A percentile compares a stretch with the other conserved stretches of the same genome.
These are phyloP conservation scores for Aspergillus tubingensis DNA, from an alignment of 2,329 filamentous ascomycete species.

Conservation along the genomic window DNA sequence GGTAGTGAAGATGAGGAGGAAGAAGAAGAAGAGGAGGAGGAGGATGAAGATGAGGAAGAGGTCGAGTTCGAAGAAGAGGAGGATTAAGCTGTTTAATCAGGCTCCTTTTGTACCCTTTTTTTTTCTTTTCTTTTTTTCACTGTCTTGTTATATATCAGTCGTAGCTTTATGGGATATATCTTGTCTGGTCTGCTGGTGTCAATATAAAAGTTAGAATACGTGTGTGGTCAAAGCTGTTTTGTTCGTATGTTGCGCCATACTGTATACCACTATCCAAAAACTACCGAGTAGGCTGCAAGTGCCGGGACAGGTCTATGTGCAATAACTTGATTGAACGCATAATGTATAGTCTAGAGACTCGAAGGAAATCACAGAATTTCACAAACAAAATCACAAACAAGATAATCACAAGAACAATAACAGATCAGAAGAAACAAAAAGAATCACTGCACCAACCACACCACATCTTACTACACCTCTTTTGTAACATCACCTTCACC, in stretches of 20 bases:
- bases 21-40: constrained; percentile 17
- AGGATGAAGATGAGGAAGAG: constrained; percentile 18
- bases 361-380: too few species aligned
- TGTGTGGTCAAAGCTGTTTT: neutral
- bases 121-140: constrained; percentile 15
- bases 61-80: constrained; percentile 24
- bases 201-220: constrained; percentile 17
- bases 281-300: too few species aligned
- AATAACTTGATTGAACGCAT: neutral
- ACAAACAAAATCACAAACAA: too few species aligned
- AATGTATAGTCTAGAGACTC: neutral
- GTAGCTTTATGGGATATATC: constrained; percentile 8
- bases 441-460: neutral
- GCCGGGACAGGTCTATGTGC: neutral
- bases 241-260: too few species aligned
- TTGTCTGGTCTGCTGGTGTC: constrained; percentile 13
- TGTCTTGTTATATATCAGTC: constrained; percentile 1
- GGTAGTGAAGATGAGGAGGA: constrained; percentile 21
- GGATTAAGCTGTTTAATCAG: constrained; percentile 11
- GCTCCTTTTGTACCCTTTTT: neutral
- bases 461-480: neutral
- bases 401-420: neutral
- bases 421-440: neutral
- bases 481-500: neutral
- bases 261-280: too few species aligned